phyloP scores from a whole-genome alignment of 1,284 basidiomycete genomes.

The Porodaedalea pini region DNA sequence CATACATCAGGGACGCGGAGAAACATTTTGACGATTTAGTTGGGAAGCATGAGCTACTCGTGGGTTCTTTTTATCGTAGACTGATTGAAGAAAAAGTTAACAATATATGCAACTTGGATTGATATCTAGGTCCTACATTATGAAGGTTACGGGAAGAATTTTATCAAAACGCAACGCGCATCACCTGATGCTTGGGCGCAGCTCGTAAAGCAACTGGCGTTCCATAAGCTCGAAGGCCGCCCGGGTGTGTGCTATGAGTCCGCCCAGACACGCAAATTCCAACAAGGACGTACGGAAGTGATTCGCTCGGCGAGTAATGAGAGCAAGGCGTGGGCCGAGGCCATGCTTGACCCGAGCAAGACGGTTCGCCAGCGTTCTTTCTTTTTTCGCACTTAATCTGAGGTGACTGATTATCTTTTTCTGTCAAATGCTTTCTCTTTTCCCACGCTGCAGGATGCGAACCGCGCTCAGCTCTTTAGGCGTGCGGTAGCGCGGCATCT shows the following conservation, averaged over 20 bases:
- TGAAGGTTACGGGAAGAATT: constrained; percentile 86
- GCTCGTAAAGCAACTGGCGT: constrained; percentile 94
- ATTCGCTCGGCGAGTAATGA: constrained; percentile 85
- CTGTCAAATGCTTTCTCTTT: constrained; percentile 1
- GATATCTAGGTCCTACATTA: constrained; percentile 71
- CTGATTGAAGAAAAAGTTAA: not conserved
- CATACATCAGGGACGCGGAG: constrained; percentile 54
- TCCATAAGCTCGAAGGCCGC: constrained; percentile 80
- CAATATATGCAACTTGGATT: not conserved
- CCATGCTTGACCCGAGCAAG: constrained; percentile 70
- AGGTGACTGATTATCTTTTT: constrained; percentile 20
- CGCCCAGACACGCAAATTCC: constrained; percentile 91
- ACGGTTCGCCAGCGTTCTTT: constrained; percentile 39
- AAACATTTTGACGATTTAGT: constrained; percentile 77
- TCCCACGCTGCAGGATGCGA: constrained; percentile 44
- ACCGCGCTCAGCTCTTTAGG: constrained; percentile 71
- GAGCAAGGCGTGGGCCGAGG: constrained; percentile 82
- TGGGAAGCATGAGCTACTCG: constrained; percentile 77
- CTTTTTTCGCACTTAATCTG: constrained; percentile 18
- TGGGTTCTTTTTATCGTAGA: constrained; percentile 33
- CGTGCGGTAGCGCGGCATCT: constrained; percentile 80
- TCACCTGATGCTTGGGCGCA: constrained; percentile 96
- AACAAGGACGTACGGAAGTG: constrained; percentile 90
- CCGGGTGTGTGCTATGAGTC: constrained; percentile 91
- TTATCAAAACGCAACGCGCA: constrained; percentile 85